Evolutionary conservation across 2,329 filamentous ascomycete genomes (phyloP).

Genomic region (Aspergillus udagawae): DNA sequence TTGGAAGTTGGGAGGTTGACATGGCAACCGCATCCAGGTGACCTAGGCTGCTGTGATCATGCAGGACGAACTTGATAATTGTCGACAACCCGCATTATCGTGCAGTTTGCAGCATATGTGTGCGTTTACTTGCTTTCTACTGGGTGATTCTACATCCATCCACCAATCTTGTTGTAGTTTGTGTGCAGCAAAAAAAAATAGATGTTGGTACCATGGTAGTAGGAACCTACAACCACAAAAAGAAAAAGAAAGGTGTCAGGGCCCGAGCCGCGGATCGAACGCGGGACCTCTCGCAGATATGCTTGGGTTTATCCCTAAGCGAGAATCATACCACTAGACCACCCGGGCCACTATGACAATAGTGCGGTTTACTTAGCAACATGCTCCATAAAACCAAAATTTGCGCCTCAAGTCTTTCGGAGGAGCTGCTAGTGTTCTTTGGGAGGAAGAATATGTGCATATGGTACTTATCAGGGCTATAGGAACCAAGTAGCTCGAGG

Average conservation of each 20-base stretch:
- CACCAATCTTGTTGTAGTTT: neutral
- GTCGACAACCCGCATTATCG: no score
- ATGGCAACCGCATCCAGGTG: slow-evolving; percentile 1
- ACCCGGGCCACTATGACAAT: no score
- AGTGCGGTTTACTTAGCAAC: no score
- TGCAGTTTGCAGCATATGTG: neutral
- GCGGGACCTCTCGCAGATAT: slow-evolving; percentile 6
- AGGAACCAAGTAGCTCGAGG: no score
- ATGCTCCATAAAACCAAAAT: no score
- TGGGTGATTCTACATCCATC: no score
- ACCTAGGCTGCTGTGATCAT: neutral
- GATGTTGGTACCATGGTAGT: neutral
- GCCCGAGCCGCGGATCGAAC: slow-evolving; percentile 4
- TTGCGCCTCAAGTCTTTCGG: no score
- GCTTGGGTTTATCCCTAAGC: slow-evolving; percentile 7
- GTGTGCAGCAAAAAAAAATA: neutral
- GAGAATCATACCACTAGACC: slow-evolving; percentile 10
- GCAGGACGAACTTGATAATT: neutral
- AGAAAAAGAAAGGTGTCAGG: neutral
- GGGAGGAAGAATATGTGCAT: no score
- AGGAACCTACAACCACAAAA: neutral
- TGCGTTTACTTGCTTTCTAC: no score
- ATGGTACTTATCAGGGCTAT: no score
- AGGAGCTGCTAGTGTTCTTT: no score
- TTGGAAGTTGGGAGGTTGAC: neutral